A percentile compares a stretch with the other conserved stretches of the same genome.
These are phyloP conservation scores for Mimosa pudica DNA, from an alignment of 306 rosid genomes.

Conservation along the genomic window DNA sequence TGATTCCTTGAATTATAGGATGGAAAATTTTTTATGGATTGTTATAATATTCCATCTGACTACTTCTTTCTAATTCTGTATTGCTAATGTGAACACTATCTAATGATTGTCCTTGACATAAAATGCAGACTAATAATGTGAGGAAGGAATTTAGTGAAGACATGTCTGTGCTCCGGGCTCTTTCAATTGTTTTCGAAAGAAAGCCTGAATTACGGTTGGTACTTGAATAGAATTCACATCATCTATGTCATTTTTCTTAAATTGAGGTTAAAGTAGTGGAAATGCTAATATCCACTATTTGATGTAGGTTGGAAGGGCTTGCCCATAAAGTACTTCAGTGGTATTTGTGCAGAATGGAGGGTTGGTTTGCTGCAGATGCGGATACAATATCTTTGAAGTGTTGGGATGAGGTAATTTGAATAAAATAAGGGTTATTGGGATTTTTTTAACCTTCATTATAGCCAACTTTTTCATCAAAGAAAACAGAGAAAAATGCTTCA, in stretches of 20 bases:
- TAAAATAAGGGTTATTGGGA: constrained; percentile 20
- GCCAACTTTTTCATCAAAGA: background rate
- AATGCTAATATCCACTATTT: constrained; percentile 27
- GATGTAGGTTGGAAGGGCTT: constrained; percentile 85
- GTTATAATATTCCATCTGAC: constrained; percentile 5
- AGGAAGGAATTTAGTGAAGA: constrained; percentile 72
- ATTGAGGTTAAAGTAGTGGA: constrained; percentile 13
- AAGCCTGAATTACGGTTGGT: constrained; percentile 78
- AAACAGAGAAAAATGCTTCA: constrained; percentile 8
- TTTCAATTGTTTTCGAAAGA: constrained; percentile 79
- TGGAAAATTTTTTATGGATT: constrained; percentile 11
- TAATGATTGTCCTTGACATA: constrained; percentile 31
- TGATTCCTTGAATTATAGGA: background rate
- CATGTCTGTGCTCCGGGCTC: constrained; percentile 79
- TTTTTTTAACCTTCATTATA: background rate
- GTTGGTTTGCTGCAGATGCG: constrained; percentile 99
- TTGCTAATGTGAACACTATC: constrained; percentile 34
- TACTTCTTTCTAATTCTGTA: constrained; percentile 18
- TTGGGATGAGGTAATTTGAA: constrained; percentile 85
- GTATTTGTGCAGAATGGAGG: constrained; percentile 99
- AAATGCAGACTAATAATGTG: constrained; percentile 66
- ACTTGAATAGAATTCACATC: background rate
- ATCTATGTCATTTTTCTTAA: background rate
- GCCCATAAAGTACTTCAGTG: constrained; percentile 92
- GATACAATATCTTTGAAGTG: constrained; percentile 83